These are phyloP conservation scores for Erodium texanum DNA, from an alignment of 441 rosid species.

Conservation along the genomic window DNA sequence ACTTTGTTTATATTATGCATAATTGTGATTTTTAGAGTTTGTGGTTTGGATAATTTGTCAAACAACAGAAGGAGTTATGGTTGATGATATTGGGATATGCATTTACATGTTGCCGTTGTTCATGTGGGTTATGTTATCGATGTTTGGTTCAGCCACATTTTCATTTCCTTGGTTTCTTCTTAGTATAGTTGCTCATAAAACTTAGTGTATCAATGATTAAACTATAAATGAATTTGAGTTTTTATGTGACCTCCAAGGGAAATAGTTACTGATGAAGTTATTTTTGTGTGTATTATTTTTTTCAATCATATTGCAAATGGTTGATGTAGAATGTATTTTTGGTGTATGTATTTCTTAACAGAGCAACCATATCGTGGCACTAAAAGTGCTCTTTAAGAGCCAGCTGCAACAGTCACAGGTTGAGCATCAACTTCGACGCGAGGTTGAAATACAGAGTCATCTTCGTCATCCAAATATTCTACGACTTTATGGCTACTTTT, in stretches of 20 bases:
- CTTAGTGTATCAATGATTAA: neutral
- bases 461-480: conserved; percentile 81
- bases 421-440: conserved; percentile 91
- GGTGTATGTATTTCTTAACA: conserved; percentile 21
- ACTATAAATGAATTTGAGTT: too few species aligned
- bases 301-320: neutral
- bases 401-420: conserved; percentile 95
- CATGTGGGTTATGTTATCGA: neutral
- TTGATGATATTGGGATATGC: too few species aligned
- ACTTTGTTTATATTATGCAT: neutral
- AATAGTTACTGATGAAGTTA: neutral
- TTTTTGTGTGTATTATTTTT: neutral
- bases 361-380: conserved; percentile 91
- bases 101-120: neutral
- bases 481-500: conserved; percentile 89
- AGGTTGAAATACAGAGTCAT: conserved; percentile 96
- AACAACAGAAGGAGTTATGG: neutral
- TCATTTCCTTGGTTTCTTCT: neutral
- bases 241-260: too few species aligned
- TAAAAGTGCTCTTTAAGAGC: conserved; percentile 88
- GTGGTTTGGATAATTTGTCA: neutral
- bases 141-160: too few species aligned
- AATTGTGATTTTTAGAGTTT: too few species aligned
- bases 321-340: neutral
- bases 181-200: neutral